A percentile compares a stretch with the other conserved stretches of the same genome.
Conservation (phyloP, 352 stramenopile genomes). For the Pythium brassicae region DNA sequence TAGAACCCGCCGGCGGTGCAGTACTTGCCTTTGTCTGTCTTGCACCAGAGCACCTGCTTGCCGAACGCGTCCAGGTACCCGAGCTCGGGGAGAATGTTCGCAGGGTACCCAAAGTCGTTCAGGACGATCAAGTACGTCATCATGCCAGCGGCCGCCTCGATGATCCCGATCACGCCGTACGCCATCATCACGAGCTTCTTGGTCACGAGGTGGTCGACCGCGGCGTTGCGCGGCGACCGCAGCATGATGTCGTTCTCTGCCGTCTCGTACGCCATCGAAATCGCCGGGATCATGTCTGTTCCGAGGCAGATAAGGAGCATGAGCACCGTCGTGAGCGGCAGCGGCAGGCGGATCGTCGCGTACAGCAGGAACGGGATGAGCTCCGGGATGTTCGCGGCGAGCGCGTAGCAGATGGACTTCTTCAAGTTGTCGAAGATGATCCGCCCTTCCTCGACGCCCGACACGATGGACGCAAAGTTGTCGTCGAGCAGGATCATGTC, state of each 20-base stretch:
- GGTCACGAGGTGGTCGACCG: slow-evolving; percentile 85
- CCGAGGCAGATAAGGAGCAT: slow-evolving; percentile 91
- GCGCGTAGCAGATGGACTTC: slow-evolving; percentile 94
- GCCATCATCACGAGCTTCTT: slow-evolving; percentile 84
- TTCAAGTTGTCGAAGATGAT: too few species aligned
- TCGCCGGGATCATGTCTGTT: slow-evolving; percentile 93
- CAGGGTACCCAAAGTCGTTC: slow-evolving; percentile 87
- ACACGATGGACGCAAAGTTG: slow-evolving; percentile 96
- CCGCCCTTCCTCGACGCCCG: slow-evolving; percentile 90
- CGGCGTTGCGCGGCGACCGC: slow-evolving; percentile 69
- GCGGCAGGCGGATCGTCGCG: slow-evolving; percentile 81
- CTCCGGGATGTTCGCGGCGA: slow-evolving; percentile 91
- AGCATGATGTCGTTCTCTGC: slow-evolving; percentile 88
- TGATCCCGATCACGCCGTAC: slow-evolving; percentile 87
- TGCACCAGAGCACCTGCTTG: slow-evolving; percentile 85
- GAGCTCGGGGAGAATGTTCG: slow-evolving; percentile 75
- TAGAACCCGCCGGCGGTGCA: slow-evolving; percentile 67
- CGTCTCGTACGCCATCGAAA: slow-evolving; percentile 91
- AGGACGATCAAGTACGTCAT: slow-evolving; percentile 88
- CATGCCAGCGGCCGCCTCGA: slow-evolving; percentile 82
- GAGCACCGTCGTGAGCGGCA: slow-evolving; percentile 87
- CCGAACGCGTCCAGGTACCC: slow-evolving; percentile 80
- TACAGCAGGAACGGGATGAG: slow-evolving; percentile 83
- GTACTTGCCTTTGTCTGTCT: slow-evolving; percentile 51
- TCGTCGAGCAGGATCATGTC: slow-evolving; percentile 98